Percentiles rank a stretch among this genome's conserved stretches.
phyloP scores from a whole-genome alignment of 495 filamentous ascomycete species.

The Alectoria sarmentosa region DNA sequence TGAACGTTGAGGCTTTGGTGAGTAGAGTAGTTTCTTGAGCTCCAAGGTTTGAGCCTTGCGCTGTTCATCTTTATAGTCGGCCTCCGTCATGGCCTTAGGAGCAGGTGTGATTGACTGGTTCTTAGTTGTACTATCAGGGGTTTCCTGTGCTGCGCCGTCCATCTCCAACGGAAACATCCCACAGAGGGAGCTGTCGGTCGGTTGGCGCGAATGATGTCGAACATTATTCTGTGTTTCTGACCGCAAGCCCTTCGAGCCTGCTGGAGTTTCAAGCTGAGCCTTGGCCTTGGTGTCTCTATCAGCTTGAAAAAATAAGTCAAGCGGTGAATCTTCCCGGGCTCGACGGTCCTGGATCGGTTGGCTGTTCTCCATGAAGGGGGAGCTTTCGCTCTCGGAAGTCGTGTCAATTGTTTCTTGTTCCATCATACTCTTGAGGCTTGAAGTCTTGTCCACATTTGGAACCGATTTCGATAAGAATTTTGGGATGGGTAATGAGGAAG shows the following conservation, averaged over 20 bases:
- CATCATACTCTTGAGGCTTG: conserved; percentile 37
- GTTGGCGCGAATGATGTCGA: conserved; percentile 31
- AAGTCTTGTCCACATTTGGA: conserved; percentile 48
- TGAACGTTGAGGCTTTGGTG: conserved; percentile 25
- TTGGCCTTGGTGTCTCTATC: conserved; percentile 68
- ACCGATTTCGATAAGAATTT: conserved; percentile 83
- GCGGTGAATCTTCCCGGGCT: conserved; percentile 59
- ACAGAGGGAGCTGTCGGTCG: conserved; percentile 35
- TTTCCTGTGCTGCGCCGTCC: conserved; percentile 43
- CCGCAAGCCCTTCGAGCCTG: conserved; percentile 29
- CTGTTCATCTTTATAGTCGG: conserved; percentile 34
- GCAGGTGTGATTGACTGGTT: conserved; percentile 34
- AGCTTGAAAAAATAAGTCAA: conserved; percentile 84
- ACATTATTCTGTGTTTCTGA: conserved; percentile 26
- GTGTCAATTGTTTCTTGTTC: conserved; percentile 31
- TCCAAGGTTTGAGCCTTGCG: conserved; percentile 40
- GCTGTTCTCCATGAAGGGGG: conserved; percentile 28
- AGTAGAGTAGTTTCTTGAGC: conserved; percentile 43
- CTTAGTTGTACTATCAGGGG: conserved; percentile 53
- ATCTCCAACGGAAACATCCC: conserved; percentile 63
- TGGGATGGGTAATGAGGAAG: conserved; percentile 87
- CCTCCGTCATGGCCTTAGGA: conserved; percentile 25
- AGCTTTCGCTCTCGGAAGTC: conserved; percentile 28
- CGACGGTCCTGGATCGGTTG: conserved; percentile 23
- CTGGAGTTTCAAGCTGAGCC: conserved; percentile 20